These are phyloP conservation scores for Anthoceros angustus DNA, from an alignment of 225 moss, liverwort and hornwort species.

Conservation along the genomic window DNA sequence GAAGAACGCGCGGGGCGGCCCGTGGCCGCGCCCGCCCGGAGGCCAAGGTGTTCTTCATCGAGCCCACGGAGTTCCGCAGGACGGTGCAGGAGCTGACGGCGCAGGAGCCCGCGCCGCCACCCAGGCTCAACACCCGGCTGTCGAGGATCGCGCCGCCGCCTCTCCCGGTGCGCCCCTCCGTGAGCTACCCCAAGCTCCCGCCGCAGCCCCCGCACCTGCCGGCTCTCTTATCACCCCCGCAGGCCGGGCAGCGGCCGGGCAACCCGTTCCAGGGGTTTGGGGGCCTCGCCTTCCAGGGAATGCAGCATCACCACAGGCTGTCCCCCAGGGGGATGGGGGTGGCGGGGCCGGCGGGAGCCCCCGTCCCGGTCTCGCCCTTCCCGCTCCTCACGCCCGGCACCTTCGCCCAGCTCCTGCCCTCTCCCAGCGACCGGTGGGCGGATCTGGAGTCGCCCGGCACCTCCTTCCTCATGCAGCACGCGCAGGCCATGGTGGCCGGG, in stretches of 20 bases:
- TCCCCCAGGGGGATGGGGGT: background rate
- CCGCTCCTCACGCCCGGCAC: background rate
- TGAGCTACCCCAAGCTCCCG: background rate
- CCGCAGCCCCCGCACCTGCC: conserved; percentile 2
- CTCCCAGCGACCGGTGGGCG: background rate
- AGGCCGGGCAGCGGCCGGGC: background rate
- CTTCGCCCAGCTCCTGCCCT: background rate
- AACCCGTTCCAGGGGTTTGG: background rate
- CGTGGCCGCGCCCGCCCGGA: background rate
- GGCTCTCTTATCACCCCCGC: background rate
- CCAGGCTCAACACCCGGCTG: background rate
- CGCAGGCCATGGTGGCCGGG: background rate
- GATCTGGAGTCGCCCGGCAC: background rate
- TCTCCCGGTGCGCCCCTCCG: background rate
- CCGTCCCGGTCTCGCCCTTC: no score
- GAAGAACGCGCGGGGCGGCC: background rate
- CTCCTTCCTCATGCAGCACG: background rate
- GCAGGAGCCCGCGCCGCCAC: background rate
- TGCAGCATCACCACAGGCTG: background rate
- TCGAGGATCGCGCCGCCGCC: background rate
- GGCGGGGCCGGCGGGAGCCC: no score
- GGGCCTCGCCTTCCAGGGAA: background rate
- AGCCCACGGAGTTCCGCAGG: background rate
- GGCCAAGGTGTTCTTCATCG: background rate
- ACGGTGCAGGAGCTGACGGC: conserved; percentile 1